Percentiles rank a stretch among this genome's conserved stretches.
Evolutionary conservation across 164 flowering plant species (phyloP).

Genomic region (Santalum album): DNA sequence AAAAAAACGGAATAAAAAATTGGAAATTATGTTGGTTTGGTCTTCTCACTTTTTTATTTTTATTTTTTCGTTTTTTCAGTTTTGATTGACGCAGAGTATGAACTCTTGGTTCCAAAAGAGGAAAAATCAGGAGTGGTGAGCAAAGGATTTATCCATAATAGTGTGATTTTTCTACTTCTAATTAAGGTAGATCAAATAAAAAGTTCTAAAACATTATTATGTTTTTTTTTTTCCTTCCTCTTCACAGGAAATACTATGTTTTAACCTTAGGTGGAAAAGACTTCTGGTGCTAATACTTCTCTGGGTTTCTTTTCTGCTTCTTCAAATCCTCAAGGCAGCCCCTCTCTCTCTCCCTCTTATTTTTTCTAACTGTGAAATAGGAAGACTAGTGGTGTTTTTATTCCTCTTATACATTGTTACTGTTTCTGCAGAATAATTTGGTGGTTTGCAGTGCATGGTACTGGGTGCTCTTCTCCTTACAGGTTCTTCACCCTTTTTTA

Average conservation of each 20-base stretch:
- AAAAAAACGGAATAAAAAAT: too few species aligned
- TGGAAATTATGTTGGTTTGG: neutral
- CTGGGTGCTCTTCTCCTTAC: constrained; percentile 47
- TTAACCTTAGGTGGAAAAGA: constrained; percentile 58
- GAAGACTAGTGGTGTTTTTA: too few species aligned
- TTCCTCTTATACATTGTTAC: neutral
- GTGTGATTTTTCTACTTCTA: too few species aligned
- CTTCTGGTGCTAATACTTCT: constrained; percentile 39
- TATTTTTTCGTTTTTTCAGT: constrained; percentile 36
- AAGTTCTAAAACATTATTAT: neutral
- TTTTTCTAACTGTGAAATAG: too few species aligned
- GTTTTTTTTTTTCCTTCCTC: neutral
- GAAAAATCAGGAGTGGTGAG: constrained; percentile 57
- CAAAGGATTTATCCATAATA: neutral
- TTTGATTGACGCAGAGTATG: constrained; percentile 56
- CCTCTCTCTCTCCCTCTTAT: neutral
- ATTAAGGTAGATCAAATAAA: too few species aligned
- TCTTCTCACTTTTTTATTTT: too few species aligned
- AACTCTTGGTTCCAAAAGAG: constrained; percentile 47
- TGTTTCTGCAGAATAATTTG: constrained; percentile 41
- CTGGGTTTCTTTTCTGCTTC: constrained; percentile 61
- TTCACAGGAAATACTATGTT: constrained; percentile 52
- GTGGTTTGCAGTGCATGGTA: constrained; percentile 47
- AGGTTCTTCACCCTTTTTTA: constrained; percentile 29
- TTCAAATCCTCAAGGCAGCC: constrained; percentile 77